A percentile compares a stretch with the other conserved stretches of the same genome.
Conservation (phyloP, 2,329 filamentous ascomycete genomes). For the Malbranchea cinnamomea region DNA sequence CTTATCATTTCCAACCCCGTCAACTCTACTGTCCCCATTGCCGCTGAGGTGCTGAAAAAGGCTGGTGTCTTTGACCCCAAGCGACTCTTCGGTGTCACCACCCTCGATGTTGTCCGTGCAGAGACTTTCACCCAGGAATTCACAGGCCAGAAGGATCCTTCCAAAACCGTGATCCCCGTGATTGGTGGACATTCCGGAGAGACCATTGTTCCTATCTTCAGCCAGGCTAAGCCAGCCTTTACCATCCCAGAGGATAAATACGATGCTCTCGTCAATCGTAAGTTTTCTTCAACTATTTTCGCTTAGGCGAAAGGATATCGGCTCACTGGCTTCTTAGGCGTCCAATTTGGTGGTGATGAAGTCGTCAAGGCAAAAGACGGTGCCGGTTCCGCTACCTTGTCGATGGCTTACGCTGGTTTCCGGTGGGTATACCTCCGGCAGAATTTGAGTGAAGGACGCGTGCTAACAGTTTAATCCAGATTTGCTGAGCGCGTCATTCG, state of each 20-base stretch:
- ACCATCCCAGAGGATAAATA: conserved; percentile 80
- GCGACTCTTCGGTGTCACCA: conserved; percentile 96
- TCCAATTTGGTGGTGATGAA: conserved; percentile 96
- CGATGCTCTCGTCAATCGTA: conserved; percentile 74
- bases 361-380: conserved; percentile 92
- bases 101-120: conserved; percentile 92
- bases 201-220: conserved; percentile 96
- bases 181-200: conserved; percentile 95
- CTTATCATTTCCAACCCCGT: conserved; percentile 98
- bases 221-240: conserved; percentile 67
- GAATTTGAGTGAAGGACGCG: conserved; percentile 5
- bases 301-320: too few species aligned
- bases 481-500: conserved; percentile 92
- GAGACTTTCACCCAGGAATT: conserved; percentile 91
- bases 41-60: conserved; percentile 88
- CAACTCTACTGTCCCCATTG: conserved; percentile 96
- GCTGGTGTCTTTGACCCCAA: conserved; percentile 88
- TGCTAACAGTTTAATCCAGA: conserved; percentile 30
- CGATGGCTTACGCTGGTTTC: conserved; percentile 92
- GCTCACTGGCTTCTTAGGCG: conserved; percentile 31
- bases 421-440: conserved; percentile 40
- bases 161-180: conserved; percentile 75
- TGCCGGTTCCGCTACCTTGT: conserved; percentile 76
- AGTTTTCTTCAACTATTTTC: conserved; percentile 18
- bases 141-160: conserved; percentile 64